A percentile compares a stretch with the other conserved stretches of the same genome.
Evolutionary conservation across 1,284 basidiomycete species (phyloP).

Genomic region (Filobasidium uniguttulatum): DNA sequence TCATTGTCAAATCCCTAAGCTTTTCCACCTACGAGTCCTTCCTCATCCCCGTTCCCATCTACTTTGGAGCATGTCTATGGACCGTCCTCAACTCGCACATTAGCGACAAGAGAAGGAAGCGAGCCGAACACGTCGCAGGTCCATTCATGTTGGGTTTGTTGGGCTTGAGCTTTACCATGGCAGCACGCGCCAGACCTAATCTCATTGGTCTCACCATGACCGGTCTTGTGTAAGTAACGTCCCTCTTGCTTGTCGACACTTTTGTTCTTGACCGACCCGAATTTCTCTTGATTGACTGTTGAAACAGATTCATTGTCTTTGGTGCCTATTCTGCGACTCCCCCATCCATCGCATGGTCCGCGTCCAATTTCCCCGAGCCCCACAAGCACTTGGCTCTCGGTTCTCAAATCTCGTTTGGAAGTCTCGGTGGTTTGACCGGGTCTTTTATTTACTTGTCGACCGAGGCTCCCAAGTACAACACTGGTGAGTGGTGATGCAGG

Average conservation of each 20-base stretch:
- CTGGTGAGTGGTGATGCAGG: no score
- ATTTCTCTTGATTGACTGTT: neutral
- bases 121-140: neutral
- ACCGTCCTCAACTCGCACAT: slow-evolving; percentile 1
- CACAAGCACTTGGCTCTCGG: slow-evolving; percentile 1
- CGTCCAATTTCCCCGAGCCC: neutral
- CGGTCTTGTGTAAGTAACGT: neutral
- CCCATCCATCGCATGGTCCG: neutral
- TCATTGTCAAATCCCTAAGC: neutral
- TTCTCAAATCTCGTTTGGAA: neutral
- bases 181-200: neutral
- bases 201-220: neutral
- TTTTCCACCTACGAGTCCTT: neutral
- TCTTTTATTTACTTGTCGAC: neutral
- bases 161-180: neutral
- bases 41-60: neutral
- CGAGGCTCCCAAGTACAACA: neutral
- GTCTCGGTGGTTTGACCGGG: neutral
- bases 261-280: no score
- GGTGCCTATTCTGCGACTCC: neutral
- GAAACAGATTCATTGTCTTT: slow-evolving; percentile 3
- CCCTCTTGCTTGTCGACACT: neutral
- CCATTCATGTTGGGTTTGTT: neutral
- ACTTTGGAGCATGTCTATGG: slow-evolving; percentile 1
- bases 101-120: neutral